Evolutionary conservation across 2,329 filamentous ascomycete species (phyloP).

Genomic region (Tolypocladium album): DNA sequence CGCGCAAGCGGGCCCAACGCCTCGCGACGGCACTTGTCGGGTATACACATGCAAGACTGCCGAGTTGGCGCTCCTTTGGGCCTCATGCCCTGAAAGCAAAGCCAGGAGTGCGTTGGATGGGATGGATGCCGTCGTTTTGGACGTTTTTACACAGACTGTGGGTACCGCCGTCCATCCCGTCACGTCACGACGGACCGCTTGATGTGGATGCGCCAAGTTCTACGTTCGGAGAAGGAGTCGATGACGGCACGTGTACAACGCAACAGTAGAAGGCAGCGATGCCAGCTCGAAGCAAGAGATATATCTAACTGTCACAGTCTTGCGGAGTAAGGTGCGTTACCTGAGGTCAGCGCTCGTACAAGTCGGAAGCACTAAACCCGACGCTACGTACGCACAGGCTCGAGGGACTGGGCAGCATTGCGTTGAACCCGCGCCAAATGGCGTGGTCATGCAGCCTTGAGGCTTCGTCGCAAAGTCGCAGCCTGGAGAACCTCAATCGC

Average conservation of each 20-base stretch:
- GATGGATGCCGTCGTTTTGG: not conserved
- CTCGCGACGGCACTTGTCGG: not conserved
- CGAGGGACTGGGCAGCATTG: not conserved
- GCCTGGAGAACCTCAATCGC: not conserved
- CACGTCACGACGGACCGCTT: no score
- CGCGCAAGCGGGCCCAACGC: not conserved
- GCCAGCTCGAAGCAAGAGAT: not conserved
- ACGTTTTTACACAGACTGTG: no score
- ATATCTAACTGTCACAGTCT: no score
- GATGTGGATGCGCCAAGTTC: not conserved
- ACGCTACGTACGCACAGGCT: not conserved
- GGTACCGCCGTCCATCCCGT: no score
- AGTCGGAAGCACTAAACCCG: no score
- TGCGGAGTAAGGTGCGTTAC: not conserved
- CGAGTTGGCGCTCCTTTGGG: not conserved
- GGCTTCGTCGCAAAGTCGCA: not conserved
- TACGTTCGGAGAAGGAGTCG: not conserved
- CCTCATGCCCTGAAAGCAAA: not conserved
- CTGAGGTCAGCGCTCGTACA: not conserved
- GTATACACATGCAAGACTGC: no score
- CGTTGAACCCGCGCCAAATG: not conserved
- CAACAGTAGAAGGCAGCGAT: not conserved
- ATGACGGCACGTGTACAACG: no score
- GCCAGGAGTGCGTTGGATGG: not conserved
- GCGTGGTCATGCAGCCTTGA: not conserved